Evolutionary conservation across 2,329 filamentous ascomycete genomes (phyloP).

Genomic region (Exophiala lecanii-corni): DNA sequence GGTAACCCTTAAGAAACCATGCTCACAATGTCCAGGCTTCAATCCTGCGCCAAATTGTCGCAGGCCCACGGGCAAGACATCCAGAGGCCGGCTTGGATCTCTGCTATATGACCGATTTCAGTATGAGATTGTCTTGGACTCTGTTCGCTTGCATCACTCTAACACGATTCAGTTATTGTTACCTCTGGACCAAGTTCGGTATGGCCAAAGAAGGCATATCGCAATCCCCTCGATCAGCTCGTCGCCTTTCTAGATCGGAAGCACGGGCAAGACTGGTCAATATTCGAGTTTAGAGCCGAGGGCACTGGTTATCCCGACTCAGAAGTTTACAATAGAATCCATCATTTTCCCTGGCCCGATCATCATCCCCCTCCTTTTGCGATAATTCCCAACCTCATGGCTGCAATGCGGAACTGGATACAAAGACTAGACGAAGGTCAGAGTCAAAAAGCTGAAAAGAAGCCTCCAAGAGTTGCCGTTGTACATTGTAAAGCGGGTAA

Average conservation of each 20-base stretch:
- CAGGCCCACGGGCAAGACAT: constrained; percentile 77
- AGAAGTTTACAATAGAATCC: constrained; percentile 77
- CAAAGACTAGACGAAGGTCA: constrained; percentile 46
- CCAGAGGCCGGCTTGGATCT: constrained; percentile 85
- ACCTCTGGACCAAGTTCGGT: constrained; percentile 87
- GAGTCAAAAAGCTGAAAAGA: constrained; percentile 29
- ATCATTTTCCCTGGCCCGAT: constrained; percentile 94
- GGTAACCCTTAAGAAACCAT: too few species aligned
- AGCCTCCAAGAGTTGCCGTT: constrained; percentile 65
- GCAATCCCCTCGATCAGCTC: constrained; percentile 83
- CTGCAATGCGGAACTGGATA: constrained; percentile 87
- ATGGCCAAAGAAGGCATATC: constrained; percentile 87
- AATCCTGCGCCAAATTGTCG: constrained; percentile 84
- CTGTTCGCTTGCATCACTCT: background rate
- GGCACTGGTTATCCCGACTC: constrained; percentile 92
- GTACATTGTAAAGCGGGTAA: constrained; percentile 98
- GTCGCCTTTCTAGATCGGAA: constrained; percentile 83
- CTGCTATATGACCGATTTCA: constrained; percentile 88
- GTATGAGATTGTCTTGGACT: constrained; percentile 25
- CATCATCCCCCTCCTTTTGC: constrained; percentile 94
- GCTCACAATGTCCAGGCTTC: constrained; percentile 64
- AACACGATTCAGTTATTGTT: constrained; percentile 46
- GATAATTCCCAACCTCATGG: constrained; percentile 82
- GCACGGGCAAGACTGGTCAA: constrained; percentile 80
- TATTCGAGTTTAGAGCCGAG: constrained; percentile 97